Evolutionary conservation across 2,329 filamentous ascomycete species (phyloP), one percentile per base, ranked within the genome.

Genomic region (Cladosporium oxysporum): DNA sequence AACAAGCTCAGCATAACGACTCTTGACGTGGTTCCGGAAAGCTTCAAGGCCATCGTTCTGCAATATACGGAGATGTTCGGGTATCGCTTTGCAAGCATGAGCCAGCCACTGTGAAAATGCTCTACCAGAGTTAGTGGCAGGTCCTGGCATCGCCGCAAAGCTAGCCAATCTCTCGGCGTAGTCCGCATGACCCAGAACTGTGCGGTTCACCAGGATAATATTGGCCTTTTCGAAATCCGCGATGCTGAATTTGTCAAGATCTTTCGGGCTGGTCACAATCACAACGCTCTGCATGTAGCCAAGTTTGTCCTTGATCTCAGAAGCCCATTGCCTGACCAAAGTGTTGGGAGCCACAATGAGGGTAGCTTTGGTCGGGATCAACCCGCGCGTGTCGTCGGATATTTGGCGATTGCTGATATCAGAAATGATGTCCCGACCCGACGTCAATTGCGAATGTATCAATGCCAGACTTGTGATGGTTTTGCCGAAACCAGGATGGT

Each of bases 401-500:
- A n/a, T 29, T 52, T 58, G 62, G 5, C 62, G 53, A 1, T 14
- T 23, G 7, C 41, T 28, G 3, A 59, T 26, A 6, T 58, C 57
- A 6, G 26, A 29, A 16, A 41, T 12, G 12, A 65, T 65, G 3
- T 50, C 41, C 16, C 21, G 6, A 2, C 28, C 52, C 1, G 21
- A n/a, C 1, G 37, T 23, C 14, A 62, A 26, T 10, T 62, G 80
- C 4, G 77, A 74, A 41, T 85, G 79, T 33, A 89, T 82, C 10
- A 90, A 75, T 0, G 81, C 87, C 14, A 90, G 79, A 2, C 83
- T 83, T 0, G 85, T 83, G 1, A 87, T 83, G 0, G 88, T 91
- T 71, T 91, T 91, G 0, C 89, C 89, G 71, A 88, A 90, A 0
- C 86, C 88, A 37, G 89, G 87, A 53, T 86, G 81, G 71, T 90